phyloP scores from a whole-genome alignment of 2,329 filamentous ascomycete genomes.

The Zymoseptoria passerinii region DNA sequence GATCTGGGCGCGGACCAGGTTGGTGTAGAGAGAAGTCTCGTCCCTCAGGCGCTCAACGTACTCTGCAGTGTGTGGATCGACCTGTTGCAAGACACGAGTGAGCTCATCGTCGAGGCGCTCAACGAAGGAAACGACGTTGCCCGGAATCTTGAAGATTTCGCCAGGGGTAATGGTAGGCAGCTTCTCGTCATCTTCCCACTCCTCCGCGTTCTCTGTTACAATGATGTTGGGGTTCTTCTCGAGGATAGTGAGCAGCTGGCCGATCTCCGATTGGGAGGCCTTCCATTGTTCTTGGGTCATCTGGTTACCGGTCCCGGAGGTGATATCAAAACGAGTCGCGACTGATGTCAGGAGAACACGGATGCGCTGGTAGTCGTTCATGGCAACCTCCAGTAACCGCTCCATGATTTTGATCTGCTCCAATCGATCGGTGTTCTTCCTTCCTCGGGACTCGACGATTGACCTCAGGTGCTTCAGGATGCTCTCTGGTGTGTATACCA shows the following conservation, averaged over 20 bases:
- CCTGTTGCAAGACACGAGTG: conserved; percentile 90
- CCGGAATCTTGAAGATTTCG: conserved; percentile 83
- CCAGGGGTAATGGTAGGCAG: conserved; percentile 62
- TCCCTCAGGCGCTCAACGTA: conserved; percentile 94
- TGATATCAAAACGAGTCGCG: conserved; percentile 89
- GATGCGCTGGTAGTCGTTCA: conserved; percentile 87
- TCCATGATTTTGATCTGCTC: conserved; percentile 98
- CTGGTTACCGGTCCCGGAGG: conserved; percentile 65
- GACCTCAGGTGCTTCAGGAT: conserved; percentile 93
- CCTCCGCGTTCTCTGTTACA: conserved; percentile 84
- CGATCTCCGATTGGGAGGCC: conserved; percentile 78
- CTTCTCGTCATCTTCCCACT: conserved; percentile 99
- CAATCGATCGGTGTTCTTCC: conserved; percentile 93
- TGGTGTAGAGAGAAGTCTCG: conserved; percentile 82
- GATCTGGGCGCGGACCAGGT: conserved; percentile 77
- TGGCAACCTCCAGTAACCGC: conserved; percentile 82
- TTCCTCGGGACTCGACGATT: conserved; percentile 91
- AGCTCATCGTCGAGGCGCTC: conserved; percentile 97
- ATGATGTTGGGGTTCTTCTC: conserved; percentile 73
- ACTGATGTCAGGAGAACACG: conserved; percentile 85
- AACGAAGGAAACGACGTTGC: conserved; percentile 87
- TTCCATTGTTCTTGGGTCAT: conserved; percentile 99
- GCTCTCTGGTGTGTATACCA: conserved; percentile 92
- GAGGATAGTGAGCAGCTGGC: conserved; percentile 66
- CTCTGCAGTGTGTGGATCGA: conserved; percentile 96